A percentile compares a stretch with the other conserved stretches of the same genome.
Conservation (phyloP, 2,329 filamentous ascomycete species). For the Xenoacremonium recifei region DNA sequence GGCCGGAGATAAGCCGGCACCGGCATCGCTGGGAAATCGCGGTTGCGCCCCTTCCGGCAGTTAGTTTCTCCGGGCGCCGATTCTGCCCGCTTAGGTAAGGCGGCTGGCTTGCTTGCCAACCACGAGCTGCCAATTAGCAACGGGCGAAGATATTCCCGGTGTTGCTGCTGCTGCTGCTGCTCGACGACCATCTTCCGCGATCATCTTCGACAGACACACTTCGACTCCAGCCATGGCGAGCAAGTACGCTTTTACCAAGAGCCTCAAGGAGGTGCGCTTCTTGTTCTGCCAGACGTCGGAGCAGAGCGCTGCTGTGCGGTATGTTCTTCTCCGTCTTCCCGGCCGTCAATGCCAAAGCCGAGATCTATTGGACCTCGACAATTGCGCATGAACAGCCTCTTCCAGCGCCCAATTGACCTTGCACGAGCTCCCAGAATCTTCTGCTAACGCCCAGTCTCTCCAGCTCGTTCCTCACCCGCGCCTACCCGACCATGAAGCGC, state of each 20-base stretch:
- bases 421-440: too few relatives aligned
- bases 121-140: slow-evolving; percentile 29
- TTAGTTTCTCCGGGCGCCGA: neutral
- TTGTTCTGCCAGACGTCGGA: slow-evolving; percentile 94
- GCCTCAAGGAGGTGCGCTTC: slow-evolving; percentile 94
- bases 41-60: too few relatives aligned
- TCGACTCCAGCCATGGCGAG: slow-evolving; percentile 64
- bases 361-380: slow-evolving; percentile 2
- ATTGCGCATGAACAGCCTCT: neutral
- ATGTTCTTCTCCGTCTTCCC: slow-evolving; percentile 31
- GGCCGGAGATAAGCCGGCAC: slow-evolving; percentile 5
- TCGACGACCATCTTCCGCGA: neutral
- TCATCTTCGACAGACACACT: slow-evolving; percentile 1
- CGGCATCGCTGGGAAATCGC: slow-evolving; percentile 16
- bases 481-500: slow-evolving; percentile 99
- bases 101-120: slow-evolving; percentile 31
- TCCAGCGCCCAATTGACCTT: neutral
- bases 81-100: too few relatives aligned
- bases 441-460: neutral
- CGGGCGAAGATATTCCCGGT: too few relatives aligned
- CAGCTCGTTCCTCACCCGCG: slow-evolving; percentile 85
- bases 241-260: slow-evolving; percentile 88
- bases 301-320: slow-evolving; percentile 87
- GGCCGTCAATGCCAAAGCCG: neutral
- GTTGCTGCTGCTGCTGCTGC: too few relatives aligned